These are phyloP conservation scores for Colletotrichum karsti DNA, from an alignment of 2,329 filamentous ascomycete genomes.

Conservation along the genomic window DNA sequence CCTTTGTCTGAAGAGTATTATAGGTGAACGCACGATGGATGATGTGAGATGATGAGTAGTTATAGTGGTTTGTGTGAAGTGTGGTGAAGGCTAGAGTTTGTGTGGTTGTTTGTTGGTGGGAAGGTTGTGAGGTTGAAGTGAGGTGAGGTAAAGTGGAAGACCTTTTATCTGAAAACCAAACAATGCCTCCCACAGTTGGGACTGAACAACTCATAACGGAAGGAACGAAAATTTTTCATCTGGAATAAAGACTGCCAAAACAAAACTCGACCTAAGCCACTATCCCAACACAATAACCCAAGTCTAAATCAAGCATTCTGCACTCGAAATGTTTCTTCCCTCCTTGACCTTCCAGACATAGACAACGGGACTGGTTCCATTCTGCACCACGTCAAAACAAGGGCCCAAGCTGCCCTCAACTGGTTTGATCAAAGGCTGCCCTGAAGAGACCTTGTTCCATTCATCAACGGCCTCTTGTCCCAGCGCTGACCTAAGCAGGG, in stretches of 20 bases:
- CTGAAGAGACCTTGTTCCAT: constrained; percentile 1
- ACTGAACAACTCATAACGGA: neutral
- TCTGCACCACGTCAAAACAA: constrained; percentile 3
- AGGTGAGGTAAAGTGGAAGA: too few species aligned
- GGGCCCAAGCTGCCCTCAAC: constrained; percentile 1
- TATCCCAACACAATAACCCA: neutral
- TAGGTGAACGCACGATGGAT: neutral
- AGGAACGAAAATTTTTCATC: neutral
- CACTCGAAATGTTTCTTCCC: neutral
- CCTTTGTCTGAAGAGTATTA: neutral
- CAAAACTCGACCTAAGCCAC: too few species aligned
- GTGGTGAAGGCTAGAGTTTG: neutral
- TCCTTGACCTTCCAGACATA: neutral
- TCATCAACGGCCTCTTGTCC: constrained; percentile 1
- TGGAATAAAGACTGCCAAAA: neutral
- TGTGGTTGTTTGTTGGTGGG: too few species aligned
- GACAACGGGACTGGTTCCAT: neutral
- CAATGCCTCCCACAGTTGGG: neutral
- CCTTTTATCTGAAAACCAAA: neutral
- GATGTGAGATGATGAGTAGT: neutral
- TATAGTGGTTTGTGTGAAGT: neutral
- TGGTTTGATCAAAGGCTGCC: neutral
- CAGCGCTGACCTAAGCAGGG: neutral
- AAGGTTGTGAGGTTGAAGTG: too few species aligned
- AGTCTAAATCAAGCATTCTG: neutral